These are phyloP conservation scores for Nyctanthes arbortristis DNA, from an alignment of 257 asterid genomes.

Conservation along the genomic window DNA sequence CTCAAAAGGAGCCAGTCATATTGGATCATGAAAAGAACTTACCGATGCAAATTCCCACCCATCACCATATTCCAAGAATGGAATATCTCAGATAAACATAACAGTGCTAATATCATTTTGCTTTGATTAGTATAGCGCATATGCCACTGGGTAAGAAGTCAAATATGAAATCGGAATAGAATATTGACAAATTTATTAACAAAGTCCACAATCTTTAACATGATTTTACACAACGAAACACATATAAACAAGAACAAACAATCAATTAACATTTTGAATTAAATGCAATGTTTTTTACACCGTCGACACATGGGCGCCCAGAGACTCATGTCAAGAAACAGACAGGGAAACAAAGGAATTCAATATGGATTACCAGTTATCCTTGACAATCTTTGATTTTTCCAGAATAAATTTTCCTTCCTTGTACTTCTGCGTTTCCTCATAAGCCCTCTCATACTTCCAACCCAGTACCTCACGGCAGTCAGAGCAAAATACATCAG, in stretches of 20 bases:
- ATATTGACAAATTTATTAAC: conserved; percentile 32
- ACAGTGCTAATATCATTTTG: neutral
- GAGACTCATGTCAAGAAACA: conserved; percentile 19
- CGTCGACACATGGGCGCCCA: conserved; percentile 19
- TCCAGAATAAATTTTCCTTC: conserved; percentile 82
- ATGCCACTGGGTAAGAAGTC: neutral
- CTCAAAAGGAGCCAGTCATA: neutral
- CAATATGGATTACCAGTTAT: conserved; percentile 58
- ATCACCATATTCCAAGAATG: neutral
- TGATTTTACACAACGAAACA: conserved; percentile 11
- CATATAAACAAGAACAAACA: conserved; percentile 38
- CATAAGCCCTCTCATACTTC: conserved; percentile 79
- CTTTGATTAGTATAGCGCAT: neutral
- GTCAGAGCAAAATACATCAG: conserved; percentile 66
- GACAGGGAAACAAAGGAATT: conserved; percentile 8
- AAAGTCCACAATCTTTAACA: conserved; percentile 20
- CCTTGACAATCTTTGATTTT: conserved; percentile 73
- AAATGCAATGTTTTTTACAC: conserved; percentile 11
- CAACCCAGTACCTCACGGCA: conserved; percentile 74
- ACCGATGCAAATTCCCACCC: neutral
- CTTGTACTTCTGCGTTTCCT: conserved; percentile 71
- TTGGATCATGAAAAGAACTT: conserved; percentile 5
- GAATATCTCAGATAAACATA: neutral
- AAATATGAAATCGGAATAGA: neutral
- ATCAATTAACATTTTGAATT: conserved; percentile 33